Evolutionary conservation across 1,284 basidiomycete genomes (phyloP).

Genomic region (Omphalotus olearius): DNA sequence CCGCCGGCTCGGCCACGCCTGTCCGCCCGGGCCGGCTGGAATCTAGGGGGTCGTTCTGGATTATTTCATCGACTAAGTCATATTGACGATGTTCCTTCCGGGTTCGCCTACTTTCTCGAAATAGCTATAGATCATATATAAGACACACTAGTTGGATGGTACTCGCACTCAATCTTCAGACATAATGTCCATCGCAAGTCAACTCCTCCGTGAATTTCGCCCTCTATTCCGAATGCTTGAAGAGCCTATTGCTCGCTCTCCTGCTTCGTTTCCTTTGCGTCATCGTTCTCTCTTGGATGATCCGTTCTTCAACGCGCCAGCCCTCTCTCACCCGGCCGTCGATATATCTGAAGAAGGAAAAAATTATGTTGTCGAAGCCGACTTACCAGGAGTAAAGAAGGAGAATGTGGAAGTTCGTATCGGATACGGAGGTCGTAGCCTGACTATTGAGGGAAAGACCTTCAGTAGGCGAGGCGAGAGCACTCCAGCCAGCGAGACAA

Average conservation of each 20-base stretch:
- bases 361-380: constrained; percentile 68
- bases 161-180: too few species aligned
- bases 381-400: constrained; percentile 75
- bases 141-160: too few species aligned
- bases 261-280: constrained; percentile 28
- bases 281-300: constrained; percentile 42
- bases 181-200: constrained; percentile 61
- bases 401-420: constrained; percentile 70
- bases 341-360: constrained; percentile 65
- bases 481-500: background rate
- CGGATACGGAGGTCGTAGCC: constrained; percentile 62
- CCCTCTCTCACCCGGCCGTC: constrained; percentile 46
- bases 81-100: too few species aligned
- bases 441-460: constrained; percentile 68
- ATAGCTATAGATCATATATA: too few species aligned
- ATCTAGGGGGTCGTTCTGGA: too few species aligned
- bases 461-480: constrained; percentile 26
- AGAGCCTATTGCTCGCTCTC: constrained; percentile 50
- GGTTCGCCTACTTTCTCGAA: too few species aligned
- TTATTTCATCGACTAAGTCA: too few species aligned
- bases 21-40: too few species aligned
- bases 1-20: too few species aligned
- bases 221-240: constrained; percentile 71
- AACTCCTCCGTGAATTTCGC: constrained; percentile 66
- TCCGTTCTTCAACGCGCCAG: constrained; percentile 37